Evolutionary conservation across 129 eudicot species (phyloP).

Genomic region (Logfia minima): DNA sequence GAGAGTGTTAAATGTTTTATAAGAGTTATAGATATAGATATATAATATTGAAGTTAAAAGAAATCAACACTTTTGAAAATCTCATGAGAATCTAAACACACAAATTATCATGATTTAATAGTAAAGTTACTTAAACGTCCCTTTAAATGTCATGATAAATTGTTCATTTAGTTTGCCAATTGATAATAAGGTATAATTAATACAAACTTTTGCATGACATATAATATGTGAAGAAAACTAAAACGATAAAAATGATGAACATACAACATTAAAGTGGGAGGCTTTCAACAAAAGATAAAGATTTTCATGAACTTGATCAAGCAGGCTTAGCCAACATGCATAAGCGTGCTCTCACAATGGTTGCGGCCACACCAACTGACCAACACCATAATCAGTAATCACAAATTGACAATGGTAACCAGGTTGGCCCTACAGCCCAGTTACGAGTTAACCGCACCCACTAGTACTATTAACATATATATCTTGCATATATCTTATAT

Average conservation of each 20-base stretch:
- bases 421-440: background rate
- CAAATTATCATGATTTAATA: too few species aligned
- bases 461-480: background rate
- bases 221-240: too few species aligned
- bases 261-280: background rate
- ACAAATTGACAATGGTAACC: background rate
- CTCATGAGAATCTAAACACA: too few species aligned
- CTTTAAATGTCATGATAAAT: too few species aligned
- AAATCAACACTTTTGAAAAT: too few species aligned
- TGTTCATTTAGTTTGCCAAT: too few species aligned
- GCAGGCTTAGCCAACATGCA: slow-evolving; percentile 2
- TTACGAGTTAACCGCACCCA: background rate
- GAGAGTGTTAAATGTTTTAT: too few species aligned
- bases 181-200: too few species aligned
- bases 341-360: background rate
- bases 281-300: background rate
- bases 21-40: too few species aligned
- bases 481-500: background rate
- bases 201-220: too few species aligned
- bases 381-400: background rate
- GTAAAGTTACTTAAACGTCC: too few species aligned
- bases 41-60: too few species aligned
- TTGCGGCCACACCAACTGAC: slow-evolving; percentile 1
- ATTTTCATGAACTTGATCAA: background rate
- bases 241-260: background rate